Evolutionary conservation across 306 rosid species (phyloP), one percentile per base, ranked within the genome.

Genomic region (Comarum palustre): DNA sequence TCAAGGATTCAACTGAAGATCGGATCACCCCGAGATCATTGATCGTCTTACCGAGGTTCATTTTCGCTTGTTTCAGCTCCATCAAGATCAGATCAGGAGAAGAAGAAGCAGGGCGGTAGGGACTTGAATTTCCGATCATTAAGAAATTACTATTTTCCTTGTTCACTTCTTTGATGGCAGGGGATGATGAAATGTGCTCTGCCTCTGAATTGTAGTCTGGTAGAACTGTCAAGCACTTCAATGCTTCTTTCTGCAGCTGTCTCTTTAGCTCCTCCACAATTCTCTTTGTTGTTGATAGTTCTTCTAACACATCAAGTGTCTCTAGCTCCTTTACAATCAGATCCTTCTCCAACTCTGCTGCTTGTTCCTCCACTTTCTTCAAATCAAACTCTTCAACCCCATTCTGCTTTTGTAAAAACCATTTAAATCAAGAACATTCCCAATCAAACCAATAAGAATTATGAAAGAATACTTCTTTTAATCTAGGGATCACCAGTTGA

Each of bases 291-390:
- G 96, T 84, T 65, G 95, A 94, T 4, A 94, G 82, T 78, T 94
- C 96, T 84, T 94, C 99, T 25, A 94, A 90, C 41, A 94, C 93
- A 75, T 94, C 99, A 45, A 94, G 97, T 16, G 99, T 91, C 85
- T 94, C 97, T 0, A 94, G 86, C 77, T 94, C 99, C 72, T 94
- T 94, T 41, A 94, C 96, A 32, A 94, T 94, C 80, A 94, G 84
- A 82, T 94, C 96, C 84, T 94, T 94, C 85, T 94, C 99, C 82
- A 94, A 80, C 85, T 91, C 91, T 5, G 96, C 87, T 14, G 99
- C 96, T 77, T 88, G 92, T 77, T 90, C 98, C 79, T 88, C 98
- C 84, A 92, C 88, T 77, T 77, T 92, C 86, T 91, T 94, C 47
- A 94, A 82, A 84, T 94, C 96, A 31, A 94, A 90, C 59, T 82